Evolutionary conservation across 148 eudicot species (phyloP), one percentile per base, ranked within the genome.

Genomic region (Camellia granthamiana): DNA sequence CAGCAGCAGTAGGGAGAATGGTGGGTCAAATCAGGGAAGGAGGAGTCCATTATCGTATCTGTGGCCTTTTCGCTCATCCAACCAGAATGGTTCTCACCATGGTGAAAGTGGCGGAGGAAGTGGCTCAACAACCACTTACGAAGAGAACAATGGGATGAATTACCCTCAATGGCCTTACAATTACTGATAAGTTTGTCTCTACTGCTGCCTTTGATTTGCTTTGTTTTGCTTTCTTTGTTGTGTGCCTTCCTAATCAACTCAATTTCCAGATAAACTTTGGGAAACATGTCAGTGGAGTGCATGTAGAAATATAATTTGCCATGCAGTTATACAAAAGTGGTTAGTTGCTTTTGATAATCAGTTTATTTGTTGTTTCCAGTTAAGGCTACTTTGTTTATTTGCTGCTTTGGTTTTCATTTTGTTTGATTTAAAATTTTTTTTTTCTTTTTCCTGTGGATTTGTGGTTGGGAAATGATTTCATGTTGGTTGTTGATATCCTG

Each of bases 21-120:
- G 83, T 72, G 87, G 80, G 43, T 91, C 87, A 51, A 85, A 60
- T 69, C 82, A 83, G 3, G 84, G 88, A 7, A 85, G 98, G 84
- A 89, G 98, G 87, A 92, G 89, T 75, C 94, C 92, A 0, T 88
- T 90, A 4, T 91, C 96, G 15, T 90, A 84, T 65, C 79, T 91
- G 77, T 95, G 94, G 92, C 97, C 96, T 71, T 95, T 92, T 74
- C 94, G 89, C 59, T 90, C 94, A 1, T 89, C 93, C 62, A 91
- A 87, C 77, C 79, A 83, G 54, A 83, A 70, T 58, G 77, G 44
- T 67, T 81, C 90, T 62, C 90, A 84, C 15, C 82, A 82, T 79
- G 78, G 76, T 54, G 88, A 80, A 66, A 79, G 80, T 4, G 80
- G 80, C 3, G 80, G 82, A 49, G 87, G 88, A n/a, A 83, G 80